phyloP scores from a whole-genome alignment of 805 yeast species.

The Pichia kluyveri region DNA sequence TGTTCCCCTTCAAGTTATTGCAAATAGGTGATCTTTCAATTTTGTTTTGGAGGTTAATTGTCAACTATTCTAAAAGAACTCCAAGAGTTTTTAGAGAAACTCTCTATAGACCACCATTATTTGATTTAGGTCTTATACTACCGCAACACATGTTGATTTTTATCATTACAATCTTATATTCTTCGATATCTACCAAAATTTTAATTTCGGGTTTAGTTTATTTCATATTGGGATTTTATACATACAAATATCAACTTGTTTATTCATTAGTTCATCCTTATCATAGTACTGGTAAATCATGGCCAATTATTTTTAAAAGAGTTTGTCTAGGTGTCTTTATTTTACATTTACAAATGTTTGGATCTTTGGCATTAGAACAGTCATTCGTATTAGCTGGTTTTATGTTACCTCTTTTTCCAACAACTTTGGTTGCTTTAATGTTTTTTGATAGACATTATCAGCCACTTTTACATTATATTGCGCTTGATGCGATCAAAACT shows the following conservation, averaged over 20 bases:
- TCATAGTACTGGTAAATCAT: conserved; percentile 57
- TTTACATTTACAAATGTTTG: conserved; percentile 56
- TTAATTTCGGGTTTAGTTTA: conserved; percentile 50
- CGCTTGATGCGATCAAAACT: conserved; percentile 46
- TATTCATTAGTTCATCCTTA: conserved; percentile 57
- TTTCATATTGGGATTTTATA: conserved; percentile 47
- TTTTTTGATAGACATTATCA: conserved; percentile 46
- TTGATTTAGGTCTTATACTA: conserved; percentile 51
- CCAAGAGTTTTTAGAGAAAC: conserved; percentile 43
- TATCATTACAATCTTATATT: conserved; percentile 49
- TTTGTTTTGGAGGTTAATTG: conserved; percentile 33
- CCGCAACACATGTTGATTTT: conserved; percentile 56
- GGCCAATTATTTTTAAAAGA: conserved; percentile 56
- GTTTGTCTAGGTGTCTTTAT: conserved; percentile 45
- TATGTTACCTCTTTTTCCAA: conserved; percentile 39
- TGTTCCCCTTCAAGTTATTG: conserved; percentile 49
- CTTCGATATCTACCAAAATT: conserved; percentile 53
- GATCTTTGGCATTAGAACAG: conserved; percentile 52
- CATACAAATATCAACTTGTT: conserved; percentile 52
- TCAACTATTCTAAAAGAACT: conserved; percentile 31
- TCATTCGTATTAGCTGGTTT: conserved; percentile 41
- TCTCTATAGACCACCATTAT: conserved; percentile 48
- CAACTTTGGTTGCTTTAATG: conserved; percentile 36
- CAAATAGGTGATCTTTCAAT: conserved; percentile 47
- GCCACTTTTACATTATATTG: conserved; percentile 47